These are phyloP conservation scores for Dovyalis caffra DNA, from an alignment of 345 rosid genomes.

Conservation along the genomic window DNA sequence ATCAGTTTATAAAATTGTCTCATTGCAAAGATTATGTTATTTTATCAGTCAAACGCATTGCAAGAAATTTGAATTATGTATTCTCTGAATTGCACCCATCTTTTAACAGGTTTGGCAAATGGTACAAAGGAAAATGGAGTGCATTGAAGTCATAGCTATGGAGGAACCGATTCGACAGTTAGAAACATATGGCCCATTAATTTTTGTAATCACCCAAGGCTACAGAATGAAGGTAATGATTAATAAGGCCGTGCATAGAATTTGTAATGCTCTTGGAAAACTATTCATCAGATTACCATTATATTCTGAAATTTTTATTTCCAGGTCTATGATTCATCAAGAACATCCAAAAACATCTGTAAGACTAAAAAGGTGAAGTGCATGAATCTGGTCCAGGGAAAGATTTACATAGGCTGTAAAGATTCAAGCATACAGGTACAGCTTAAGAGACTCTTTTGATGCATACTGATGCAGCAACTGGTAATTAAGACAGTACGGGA, in stretches of 20 bases:
- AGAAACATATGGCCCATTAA: conserved; percentile 49
- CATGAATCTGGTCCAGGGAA: conserved; percentile 62
- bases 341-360: conserved; percentile 48
- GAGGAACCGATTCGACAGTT: conserved; percentile 62
- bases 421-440: conserved; percentile 92
- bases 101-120: conserved; percentile 71
- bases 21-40: not conserved
- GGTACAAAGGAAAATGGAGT: conserved; percentile 57
- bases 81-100: not conserved
- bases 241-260: not conserved
- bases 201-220: conserved; percentile 48
- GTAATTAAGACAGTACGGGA: not conserved
- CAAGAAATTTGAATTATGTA: not conserved
- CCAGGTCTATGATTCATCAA: conserved; percentile 69
- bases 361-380: conserved; percentile 60
- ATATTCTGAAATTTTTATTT: not conserved
- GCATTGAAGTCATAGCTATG: conserved; percentile 60
- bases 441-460: not conserved
- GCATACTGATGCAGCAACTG: not conserved
- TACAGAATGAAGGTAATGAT: conserved; percentile 62
- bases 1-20: conserved; percentile 44
- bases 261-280: not conserved
- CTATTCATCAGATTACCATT: not conserved
- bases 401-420: conserved; percentile 66
- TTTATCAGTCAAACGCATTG: not conserved